These are phyloP conservation scores for Pyricularia sp. DNA, from an alignment of 2,329 filamentous ascomycete genomes.

Conservation along the genomic window DNA sequence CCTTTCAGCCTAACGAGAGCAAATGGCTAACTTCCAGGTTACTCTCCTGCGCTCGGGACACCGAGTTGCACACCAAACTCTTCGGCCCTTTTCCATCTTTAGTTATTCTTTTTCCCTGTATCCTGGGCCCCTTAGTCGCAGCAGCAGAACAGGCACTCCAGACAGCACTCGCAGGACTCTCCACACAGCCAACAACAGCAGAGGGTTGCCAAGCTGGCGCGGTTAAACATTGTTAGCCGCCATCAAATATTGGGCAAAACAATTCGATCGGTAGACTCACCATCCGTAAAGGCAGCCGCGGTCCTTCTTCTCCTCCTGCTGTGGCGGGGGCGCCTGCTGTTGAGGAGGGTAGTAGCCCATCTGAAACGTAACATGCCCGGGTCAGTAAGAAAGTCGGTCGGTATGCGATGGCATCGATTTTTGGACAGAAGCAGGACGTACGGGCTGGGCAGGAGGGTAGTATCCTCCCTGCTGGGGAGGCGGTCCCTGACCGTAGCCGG, in stretches of 20 bases:
- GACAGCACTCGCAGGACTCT: constrained; percentile 29
- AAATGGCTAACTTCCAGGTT: neutral
- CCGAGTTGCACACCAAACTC: neutral
- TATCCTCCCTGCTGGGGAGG: constrained; percentile 2
- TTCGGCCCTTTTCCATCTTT: neutral
- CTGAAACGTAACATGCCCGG: neutral
- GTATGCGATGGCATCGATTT: neutral
- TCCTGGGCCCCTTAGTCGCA: constrained; percentile 8
- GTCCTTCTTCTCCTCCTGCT: constrained; percentile 24
- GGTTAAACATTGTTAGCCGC: neutral
- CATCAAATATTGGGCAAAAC: constrained; percentile 1
- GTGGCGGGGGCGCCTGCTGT: constrained; percentile 15
- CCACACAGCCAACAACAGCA: constrained; percentile 32
- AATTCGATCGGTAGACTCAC: constrained; percentile 11
- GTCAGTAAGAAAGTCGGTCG: neutral
- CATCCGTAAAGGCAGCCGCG: constrained; percentile 27
- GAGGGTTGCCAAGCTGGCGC: constrained; percentile 22
- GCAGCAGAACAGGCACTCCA: constrained; percentile 27
- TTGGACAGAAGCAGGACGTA: neutral
- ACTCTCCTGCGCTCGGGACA: neutral
- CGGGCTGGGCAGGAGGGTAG: constrained; percentile 1
- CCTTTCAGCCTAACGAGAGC: neutral
- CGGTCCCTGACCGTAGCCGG: neutral
- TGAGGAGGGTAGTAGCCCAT: constrained; percentile 9
- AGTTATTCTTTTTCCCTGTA: neutral